These are phyloP conservation scores for Penstemon eatonii DNA, from an alignment of 257 asterid genomes.

Conservation along the genomic window DNA sequence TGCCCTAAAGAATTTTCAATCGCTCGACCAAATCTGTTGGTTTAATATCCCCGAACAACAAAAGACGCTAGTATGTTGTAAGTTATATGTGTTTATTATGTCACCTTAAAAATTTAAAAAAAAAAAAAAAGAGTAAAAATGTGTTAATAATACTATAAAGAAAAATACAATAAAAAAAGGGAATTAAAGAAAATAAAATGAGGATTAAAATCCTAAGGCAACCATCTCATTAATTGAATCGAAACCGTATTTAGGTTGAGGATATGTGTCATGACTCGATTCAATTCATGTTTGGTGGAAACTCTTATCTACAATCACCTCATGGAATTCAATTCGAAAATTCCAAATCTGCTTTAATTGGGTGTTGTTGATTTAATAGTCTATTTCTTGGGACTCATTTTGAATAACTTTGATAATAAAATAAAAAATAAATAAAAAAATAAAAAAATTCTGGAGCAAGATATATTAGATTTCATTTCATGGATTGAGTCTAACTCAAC, in stretches of 20 bases:
- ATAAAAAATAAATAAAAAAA: no score
- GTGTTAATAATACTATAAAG: background rate
- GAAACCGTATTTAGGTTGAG: background rate
- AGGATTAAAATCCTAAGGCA: background rate
- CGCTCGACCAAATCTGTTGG: no score
- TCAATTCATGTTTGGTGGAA: constrained; percentile 1
- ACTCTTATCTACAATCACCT: constrained; percentile 11
- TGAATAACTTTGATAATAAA: no score
- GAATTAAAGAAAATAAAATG: background rate
- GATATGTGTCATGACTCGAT: background rate
- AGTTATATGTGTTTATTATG: background rate
- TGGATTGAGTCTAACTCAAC: no score
- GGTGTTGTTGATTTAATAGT: background rate
- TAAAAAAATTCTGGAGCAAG: no score
- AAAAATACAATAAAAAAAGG: background rate
- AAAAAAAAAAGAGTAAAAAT: background rate
- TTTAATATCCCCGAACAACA: background rate
- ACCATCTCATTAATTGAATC: background rate
- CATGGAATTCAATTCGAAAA: background rate
- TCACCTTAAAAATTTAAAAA: no score
- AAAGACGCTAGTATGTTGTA: background rate
- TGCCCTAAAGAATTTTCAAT: no score
- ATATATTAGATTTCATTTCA: no score
- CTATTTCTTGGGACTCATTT: background rate
- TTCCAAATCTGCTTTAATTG: background rate